Evolutionary conservation across 805 yeast genomes (phyloP).

Genomic region (Metschnikowia colocasiae): DNA sequence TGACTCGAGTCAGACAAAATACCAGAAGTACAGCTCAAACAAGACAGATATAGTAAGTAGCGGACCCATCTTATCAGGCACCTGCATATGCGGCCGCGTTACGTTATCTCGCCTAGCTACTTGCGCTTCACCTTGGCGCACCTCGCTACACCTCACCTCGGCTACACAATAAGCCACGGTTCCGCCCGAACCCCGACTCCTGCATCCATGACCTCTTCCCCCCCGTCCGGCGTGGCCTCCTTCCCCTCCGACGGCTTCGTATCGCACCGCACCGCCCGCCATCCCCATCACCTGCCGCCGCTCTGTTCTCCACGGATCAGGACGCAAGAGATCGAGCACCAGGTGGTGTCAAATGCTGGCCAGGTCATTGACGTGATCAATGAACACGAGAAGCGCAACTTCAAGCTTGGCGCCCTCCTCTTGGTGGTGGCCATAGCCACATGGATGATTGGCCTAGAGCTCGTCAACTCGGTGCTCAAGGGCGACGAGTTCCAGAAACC

Average conservation of each 20-base stretch:
- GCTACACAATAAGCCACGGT: too few relatives aligned
- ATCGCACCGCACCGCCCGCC: not conserved
- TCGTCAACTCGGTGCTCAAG: constrained; percentile 48
- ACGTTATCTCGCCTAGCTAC: not conserved
- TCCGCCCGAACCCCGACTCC: too few relatives aligned
- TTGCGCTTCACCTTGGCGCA: too few relatives aligned
- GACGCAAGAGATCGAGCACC: constrained; percentile 15
- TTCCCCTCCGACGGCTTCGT: not conserved
- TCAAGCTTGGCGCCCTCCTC: constrained; percentile 42
- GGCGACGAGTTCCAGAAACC: constrained; percentile 49
- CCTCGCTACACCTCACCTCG: not conserved
- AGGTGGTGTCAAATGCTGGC: constrained; percentile 10
- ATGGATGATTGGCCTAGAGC: constrained; percentile 49
- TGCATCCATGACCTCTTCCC: not conserved
- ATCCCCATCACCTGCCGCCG: not conserved
- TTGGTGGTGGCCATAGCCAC: constrained; percentile 40
- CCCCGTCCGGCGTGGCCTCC: too few relatives aligned
- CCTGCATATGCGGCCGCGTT: not conserved
- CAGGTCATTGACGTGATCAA: constrained; percentile 36
- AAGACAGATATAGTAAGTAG: too few relatives aligned
- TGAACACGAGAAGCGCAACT: constrained; percentile 40
- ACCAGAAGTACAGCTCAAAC: too few relatives aligned
- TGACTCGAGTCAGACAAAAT: too few relatives aligned
- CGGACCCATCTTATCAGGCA: too few relatives aligned
- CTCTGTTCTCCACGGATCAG: constrained; percentile 14